Evolutionary conservation across 371 early-diverging fungal genomes (phyloP).

Genomic region (Mortierella sp.): DNA sequence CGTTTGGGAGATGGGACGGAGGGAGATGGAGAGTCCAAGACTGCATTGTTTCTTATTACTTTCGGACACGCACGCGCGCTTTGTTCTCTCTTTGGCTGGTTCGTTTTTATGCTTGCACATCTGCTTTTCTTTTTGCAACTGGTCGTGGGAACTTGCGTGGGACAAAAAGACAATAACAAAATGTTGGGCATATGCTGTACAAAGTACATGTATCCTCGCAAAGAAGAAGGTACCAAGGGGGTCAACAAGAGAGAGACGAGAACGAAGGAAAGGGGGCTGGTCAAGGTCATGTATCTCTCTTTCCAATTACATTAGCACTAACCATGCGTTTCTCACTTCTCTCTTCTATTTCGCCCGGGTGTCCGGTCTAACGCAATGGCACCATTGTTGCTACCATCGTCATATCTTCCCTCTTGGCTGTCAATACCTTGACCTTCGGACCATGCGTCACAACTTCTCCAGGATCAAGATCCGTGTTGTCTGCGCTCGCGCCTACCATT

Average conservation of each 20-base stretch:
- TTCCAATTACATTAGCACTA: not conserved
- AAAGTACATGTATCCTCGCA: not conserved
- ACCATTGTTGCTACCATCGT: not conserved
- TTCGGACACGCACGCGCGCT: not conserved
- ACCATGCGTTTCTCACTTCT: not conserved
- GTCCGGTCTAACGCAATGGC: not conserved
- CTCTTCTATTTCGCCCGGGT: not conserved
- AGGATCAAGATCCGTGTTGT: constrained; percentile 93
- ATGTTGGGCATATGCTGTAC: not conserved
- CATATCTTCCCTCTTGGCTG: not conserved
- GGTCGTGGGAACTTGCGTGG: constrained; percentile 8
- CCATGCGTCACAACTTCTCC: not conserved
- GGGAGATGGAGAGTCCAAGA: not conserved
- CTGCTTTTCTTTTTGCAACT: not conserved
- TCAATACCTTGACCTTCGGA: not conserved
- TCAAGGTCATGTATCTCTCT: not conserved
- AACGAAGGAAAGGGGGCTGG: not conserved
- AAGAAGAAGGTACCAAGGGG: not conserved
- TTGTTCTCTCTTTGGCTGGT: constrained; percentile 1
- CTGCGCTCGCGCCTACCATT: constrained; percentile 96
- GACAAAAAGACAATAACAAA: not conserved
- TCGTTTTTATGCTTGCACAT: not conserved
- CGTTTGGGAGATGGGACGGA: not conserved
- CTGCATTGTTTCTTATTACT: constrained; percentile 1
- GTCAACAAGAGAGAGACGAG: not conserved